Conservation (phyloP, 1,284 basidiomycete genomes). For the Trametes polyzona region DNA sequence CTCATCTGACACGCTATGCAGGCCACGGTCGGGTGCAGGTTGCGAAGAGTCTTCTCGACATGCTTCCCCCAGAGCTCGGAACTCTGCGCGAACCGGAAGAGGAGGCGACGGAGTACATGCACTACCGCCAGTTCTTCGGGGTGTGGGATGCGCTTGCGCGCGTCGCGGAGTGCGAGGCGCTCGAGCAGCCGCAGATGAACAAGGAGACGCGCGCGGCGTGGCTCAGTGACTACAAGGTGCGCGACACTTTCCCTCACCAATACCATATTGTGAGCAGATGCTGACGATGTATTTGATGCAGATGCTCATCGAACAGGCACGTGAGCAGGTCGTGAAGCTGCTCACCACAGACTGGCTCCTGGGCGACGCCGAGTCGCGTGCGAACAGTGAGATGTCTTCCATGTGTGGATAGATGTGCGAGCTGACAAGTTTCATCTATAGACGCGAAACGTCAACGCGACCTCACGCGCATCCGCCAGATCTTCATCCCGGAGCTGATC, state of each 20-base stretch:
- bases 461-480: conserved; percentile 80
- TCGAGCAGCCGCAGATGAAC: conserved; percentile 55
- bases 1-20: conserved; percentile 33
- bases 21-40: conserved; percentile 76
- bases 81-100: conserved; percentile 63
- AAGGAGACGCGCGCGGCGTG: conserved; percentile 63
- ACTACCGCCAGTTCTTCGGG: conserved; percentile 75
- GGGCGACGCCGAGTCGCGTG: conserved; percentile 47
- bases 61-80: conserved; percentile 70
- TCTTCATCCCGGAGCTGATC: conserved; percentile 91
- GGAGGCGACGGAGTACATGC: conserved; percentile 68
- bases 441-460: conserved; percentile 65
- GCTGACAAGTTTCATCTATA: not conserved
- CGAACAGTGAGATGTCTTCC: conserved; percentile 40
- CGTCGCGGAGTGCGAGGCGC: conserved; percentile 59
- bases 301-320: conserved; percentile 59
- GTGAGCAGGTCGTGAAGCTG: conserved; percentile 64
- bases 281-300: conserved; percentile 30
- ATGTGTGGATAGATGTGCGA: not conserved
- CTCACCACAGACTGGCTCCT: conserved; percentile 80
- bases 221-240: conserved; percentile 66
- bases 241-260: conserved; percentile 2
- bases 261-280: conserved; percentile 39
- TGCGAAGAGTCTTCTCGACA: conserved; percentile 66
- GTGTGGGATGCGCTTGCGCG: conserved; percentile 67